Evolutionary conservation across 2,329 filamentous ascomycete genomes (phyloP).

Genomic region (Neofusicoccum ribis): DNA sequence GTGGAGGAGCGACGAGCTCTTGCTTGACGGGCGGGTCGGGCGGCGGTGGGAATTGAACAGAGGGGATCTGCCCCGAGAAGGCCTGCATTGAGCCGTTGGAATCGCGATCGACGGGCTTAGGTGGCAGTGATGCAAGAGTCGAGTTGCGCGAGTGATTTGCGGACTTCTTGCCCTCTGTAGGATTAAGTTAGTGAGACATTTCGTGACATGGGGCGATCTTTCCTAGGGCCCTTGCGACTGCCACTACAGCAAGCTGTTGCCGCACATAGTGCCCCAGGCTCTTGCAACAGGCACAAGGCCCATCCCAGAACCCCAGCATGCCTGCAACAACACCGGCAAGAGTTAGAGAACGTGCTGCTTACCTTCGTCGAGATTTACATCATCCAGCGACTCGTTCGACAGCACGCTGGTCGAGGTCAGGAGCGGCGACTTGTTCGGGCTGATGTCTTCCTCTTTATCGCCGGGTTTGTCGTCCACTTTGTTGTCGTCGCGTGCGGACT

Average conservation of each 20-base stretch:
- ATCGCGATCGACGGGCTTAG: slow-evolving; percentile 11
- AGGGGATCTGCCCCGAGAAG: slow-evolving; percentile 69
- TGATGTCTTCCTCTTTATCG: slow-evolving; percentile 25
- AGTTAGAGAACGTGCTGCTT: slow-evolving; percentile 35
- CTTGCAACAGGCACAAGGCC: background rate
- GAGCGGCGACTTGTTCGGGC: slow-evolving; percentile 11
- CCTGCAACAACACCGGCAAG: background rate
- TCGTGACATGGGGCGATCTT: slow-evolving; percentile 4
- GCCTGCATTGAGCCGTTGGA: slow-evolving; percentile 55
- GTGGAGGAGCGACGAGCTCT: slow-evolving; percentile 36
- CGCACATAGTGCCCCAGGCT: background rate
- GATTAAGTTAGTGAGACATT: slow-evolving; percentile 17
- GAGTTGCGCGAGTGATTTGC: slow-evolving; percentile 16
- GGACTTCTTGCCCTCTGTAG: slow-evolving; percentile 19
- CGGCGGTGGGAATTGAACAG: slow-evolving; percentile 53
- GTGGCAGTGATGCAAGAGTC: slow-evolving; percentile 4
- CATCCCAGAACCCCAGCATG: background rate
- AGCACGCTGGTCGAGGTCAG: slow-evolving; percentile 9
- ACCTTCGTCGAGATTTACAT: slow-evolving; percentile 64
- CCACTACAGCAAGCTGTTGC: background rate
- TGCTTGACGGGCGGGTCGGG: slow-evolving; percentile 33
- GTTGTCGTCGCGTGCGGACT: slow-evolving; percentile 27
- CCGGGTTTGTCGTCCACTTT: slow-evolving; percentile 30
- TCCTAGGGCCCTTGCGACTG: background rate
- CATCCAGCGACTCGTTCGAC: slow-evolving; percentile 54